Conservation (phyloP, 2,329 filamentous ascomycete genomes). For the Alternaria sp. region DNA sequence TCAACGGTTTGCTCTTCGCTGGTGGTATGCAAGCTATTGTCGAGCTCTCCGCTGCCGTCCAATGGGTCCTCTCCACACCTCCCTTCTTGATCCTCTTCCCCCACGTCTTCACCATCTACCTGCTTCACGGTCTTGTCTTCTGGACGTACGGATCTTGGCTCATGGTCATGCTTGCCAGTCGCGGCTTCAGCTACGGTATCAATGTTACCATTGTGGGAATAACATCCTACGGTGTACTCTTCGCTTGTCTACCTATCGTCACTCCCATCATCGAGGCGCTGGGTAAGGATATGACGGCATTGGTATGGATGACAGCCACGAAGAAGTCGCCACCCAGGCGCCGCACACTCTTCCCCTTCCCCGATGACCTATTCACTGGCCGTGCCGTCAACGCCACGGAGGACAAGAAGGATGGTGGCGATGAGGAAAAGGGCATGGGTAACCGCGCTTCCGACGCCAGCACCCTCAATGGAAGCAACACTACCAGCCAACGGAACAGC, state of each 20-base stretch:
- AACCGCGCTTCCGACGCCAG: neutral
- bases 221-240: constrained; percentile 48
- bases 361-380: constrained; percentile 26
- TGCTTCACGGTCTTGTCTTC: constrained; percentile 60
- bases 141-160: constrained; percentile 53
- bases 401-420: neutral
- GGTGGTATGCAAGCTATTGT: constrained; percentile 50
- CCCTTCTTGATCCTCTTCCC: constrained; percentile 56
- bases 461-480: neutral
- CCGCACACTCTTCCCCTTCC: constrained; percentile 47
- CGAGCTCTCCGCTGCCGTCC: constrained; percentile 47
- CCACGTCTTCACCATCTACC: constrained; percentile 61
- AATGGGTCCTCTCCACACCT: constrained; percentile 54
- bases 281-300: constrained; percentile 51
- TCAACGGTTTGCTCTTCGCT: constrained; percentile 56
- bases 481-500: neutral
- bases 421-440: constrained; percentile 1
- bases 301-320: constrained; percentile 49
- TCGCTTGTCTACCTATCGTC: constrained; percentile 46
- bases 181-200: constrained; percentile 45
- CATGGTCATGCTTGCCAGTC: constrained; percentile 44
- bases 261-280: constrained; percentile 52
- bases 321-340: constrained; percentile 47
- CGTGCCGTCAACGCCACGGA: constrained; percentile 18
- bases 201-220: constrained; percentile 49